These are phyloP conservation scores for Penicillium maclennaniae DNA, from an alignment of 495 filamentous ascomycete genomes.

Conservation along the genomic window DNA sequence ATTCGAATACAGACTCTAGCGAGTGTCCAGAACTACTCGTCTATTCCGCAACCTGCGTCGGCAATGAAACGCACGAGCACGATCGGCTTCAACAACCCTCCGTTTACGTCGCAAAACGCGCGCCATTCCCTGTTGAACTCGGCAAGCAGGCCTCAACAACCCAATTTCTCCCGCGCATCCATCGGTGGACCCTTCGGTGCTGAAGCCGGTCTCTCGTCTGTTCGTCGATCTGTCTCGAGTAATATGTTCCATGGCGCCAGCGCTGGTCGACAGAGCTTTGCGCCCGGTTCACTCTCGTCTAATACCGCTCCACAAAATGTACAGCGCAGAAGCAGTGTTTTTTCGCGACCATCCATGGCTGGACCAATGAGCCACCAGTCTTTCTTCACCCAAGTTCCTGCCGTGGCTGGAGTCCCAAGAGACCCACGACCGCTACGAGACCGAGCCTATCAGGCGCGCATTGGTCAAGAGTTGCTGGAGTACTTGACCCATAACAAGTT, in stretches of 20 bases:
- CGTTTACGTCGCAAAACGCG: slow-evolving; percentile 63
- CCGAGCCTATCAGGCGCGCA: slow-evolving; percentile 69
- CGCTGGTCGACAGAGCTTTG: slow-evolving; percentile 65
- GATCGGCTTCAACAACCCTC: slow-evolving; percentile 61
- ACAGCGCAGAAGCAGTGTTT: slow-evolving; percentile 83
- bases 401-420: slow-evolving; percentile 69
- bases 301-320: slow-evolving; percentile 36
- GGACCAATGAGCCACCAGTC: slow-evolving; percentile 69
- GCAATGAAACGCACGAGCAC: slow-evolving; percentile 91
- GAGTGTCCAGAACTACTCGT: slow-evolving; percentile 68
- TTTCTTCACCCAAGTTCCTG: slow-evolving; percentile 84
- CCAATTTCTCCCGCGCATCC: slow-evolving; percentile 78
- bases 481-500: slow-evolving; percentile 89
- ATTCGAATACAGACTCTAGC: slow-evolving; percentile 62
- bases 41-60: slow-evolving; percentile 89
- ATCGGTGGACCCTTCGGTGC: slow-evolving; percentile 66
- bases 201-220: slow-evolving; percentile 75
- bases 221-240: slow-evolving; percentile 77
- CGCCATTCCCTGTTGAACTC: slow-evolving; percentile 85
- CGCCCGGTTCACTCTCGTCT: slow-evolving; percentile 56
- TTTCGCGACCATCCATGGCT: slow-evolving; percentile 62
- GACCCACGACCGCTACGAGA: slow-evolving; percentile 91
- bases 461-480: slow-evolving; percentile 85
- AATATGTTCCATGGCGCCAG: slow-evolving; percentile 61
- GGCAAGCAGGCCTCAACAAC: slow-evolving; percentile 79